Evolutionary conservation across 768 basidiomycete genomes (phyloP), one percentile per base, ranked within the genome.

Genomic region (Cyclocybe aegerita): DNA sequence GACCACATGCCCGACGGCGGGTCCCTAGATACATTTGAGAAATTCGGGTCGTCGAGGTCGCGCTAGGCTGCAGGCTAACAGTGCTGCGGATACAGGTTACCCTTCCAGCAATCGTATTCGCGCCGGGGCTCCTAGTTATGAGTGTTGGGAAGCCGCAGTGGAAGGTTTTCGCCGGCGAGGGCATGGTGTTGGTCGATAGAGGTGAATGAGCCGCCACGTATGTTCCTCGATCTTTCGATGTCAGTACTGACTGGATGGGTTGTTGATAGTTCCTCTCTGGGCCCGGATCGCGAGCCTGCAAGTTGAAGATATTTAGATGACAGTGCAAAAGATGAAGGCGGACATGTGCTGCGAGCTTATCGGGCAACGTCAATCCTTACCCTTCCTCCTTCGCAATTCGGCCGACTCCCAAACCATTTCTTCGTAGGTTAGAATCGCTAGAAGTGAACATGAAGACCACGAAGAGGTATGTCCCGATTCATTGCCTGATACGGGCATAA

Each of bases 301-400:
- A 9, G 74, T n/a, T n/a, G n/a, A n/a, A n/a, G n/a, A 72, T 32
- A 61, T 83, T 1, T 76, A 81, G 34, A 62, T 67, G 12, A 68
- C 75, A 31, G 70, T 87, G 52, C 71, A 76, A n/a, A 78, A 75
- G 46, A 77, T 91, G 39, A 84, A 83, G 54, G 87, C 86, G 0
- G 88, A 91, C 55, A 62, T 90, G 51, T 61, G 87, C 36, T 85
- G 82, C 52, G 90, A 92, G 59, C 73, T 90, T 5, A 71, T 83
- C n/a, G 79, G 79, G 5, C 89, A 64, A 35, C 77, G 59, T 50
- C 56, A 10, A 17, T 33, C 2, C 41, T 37, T 46, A 1, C 32
- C 35, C n/a, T 35, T 12, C 4, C 11, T 43, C 37, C 9, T 4
- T 41, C 10, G 37, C 23, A 43, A 2, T 29, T 37, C 36, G 10